Evolutionary conservation across 1,284 basidiomycete species (phyloP).

Genomic region (Limonomyces culmigenus): DNA sequence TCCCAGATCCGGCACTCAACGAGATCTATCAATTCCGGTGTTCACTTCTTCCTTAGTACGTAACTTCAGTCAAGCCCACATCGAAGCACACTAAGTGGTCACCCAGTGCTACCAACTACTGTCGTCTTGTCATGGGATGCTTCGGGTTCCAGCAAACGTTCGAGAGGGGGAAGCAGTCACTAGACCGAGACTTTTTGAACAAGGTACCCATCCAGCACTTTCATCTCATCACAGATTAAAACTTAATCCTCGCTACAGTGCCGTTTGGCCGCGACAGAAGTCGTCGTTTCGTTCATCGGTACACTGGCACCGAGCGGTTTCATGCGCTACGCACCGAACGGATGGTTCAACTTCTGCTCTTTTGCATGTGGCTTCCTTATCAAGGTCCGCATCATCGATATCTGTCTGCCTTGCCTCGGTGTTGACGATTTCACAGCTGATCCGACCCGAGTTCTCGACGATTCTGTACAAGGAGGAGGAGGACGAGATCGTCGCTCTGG

Average conservation of each 20-base stretch:
- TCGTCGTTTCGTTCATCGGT: slow-evolving; percentile 50
- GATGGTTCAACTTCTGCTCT: slow-evolving; percentile 70
- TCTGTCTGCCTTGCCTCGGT: background rate
- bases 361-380: slow-evolving; percentile 77
- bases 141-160: slow-evolving; percentile 75
- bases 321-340: slow-evolving; percentile 72
- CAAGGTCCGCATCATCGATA: slow-evolving; percentile 38
- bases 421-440: slow-evolving; percentile 25
- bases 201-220: slow-evolving; percentile 28
- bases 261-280: slow-evolving; percentile 49
- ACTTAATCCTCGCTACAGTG: slow-evolving; percentile 25
- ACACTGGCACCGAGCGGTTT: slow-evolving; percentile 54
- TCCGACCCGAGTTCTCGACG: slow-evolving; percentile 53
- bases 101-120: slow-evolving; percentile 52
- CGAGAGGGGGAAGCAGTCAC: slow-evolving; percentile 43
- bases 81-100: slow-evolving; percentile 1
- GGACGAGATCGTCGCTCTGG: slow-evolving; percentile 52
- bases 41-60: slow-evolving; percentile 59
- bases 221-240: background rate
- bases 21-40: slow-evolving; percentile 36
- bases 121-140: slow-evolving; percentile 71
- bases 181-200: slow-evolving; percentile 49
- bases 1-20: slow-evolving; percentile 27
- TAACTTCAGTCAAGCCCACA: slow-evolving; percentile 4
- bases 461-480: slow-evolving; percentile 45